Percentiles rank a stretch among this genome's conserved stretches.
phyloP scores from a whole-genome alignment of 805 yeast genomes.

The Wickerhamomyces bovis region DNA sequence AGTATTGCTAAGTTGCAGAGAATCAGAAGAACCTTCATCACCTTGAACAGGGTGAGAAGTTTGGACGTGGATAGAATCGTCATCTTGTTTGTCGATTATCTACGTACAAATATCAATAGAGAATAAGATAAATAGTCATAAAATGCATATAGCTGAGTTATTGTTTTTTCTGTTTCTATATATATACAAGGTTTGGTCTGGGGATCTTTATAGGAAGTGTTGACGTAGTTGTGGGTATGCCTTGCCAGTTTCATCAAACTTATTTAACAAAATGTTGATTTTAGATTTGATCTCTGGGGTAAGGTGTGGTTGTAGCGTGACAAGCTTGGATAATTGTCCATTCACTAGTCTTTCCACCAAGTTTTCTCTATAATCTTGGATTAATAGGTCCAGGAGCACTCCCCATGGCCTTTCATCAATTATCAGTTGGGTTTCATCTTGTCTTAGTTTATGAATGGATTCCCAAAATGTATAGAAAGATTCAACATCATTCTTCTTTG shows the following conservation, averaged over 20 bases:
- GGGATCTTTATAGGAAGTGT: background rate
- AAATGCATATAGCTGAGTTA: too few species aligned
- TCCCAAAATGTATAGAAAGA: constrained; percentile 20
- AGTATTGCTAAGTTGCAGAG: constrained; percentile 79
- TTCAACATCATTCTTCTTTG: constrained; percentile 12
- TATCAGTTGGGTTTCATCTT: background rate
- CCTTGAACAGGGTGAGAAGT: constrained; percentile 72
- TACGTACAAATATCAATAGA: constrained; percentile 46
- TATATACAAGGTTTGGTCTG: constrained; percentile 9
- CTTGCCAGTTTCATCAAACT: constrained; percentile 10
- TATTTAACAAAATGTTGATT: constrained; percentile 6
- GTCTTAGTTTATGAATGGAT: constrained; percentile 1
- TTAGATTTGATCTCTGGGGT: constrained; percentile 3
- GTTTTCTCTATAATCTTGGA: constrained; percentile 11
- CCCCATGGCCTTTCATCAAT: constrained; percentile 22
- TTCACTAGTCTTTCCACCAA: constrained; percentile 13
- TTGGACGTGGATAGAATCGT: constrained; percentile 64
- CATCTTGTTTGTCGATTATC: constrained; percentile 71
- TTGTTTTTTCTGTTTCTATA: too few species aligned
- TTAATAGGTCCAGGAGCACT: constrained; percentile 8
- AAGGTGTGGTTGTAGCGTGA: constrained; percentile 3
- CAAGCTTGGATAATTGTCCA: constrained; percentile 6
- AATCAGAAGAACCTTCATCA: constrained; percentile 75
- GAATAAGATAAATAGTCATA: constrained; percentile 9
- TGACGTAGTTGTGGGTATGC: constrained; percentile 11